These are phyloP conservation scores for Inga oerstediana DNA, from an alignment of 306 rosid genomes.

Conservation along the genomic window DNA sequence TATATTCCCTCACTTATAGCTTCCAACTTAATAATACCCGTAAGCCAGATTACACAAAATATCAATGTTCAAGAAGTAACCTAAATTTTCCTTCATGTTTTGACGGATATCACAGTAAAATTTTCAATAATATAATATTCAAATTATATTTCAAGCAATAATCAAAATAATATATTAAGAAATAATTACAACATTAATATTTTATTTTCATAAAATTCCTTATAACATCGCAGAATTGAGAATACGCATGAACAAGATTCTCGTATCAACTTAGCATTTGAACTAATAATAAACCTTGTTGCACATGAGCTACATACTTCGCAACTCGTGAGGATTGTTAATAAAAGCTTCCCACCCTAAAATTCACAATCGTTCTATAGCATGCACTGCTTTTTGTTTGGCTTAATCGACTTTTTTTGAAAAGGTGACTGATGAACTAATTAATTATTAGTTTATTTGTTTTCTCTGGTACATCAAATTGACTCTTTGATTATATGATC, in stretches of 20 bases:
- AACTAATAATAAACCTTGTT: neutral
- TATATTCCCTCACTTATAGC: no score
- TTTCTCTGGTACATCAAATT: neutral
- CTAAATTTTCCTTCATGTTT: no score
- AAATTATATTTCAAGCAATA: no score
- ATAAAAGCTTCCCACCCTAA: neutral
- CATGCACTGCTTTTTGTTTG: neutral
- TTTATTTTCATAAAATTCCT: neutral
- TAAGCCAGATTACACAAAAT: no score
- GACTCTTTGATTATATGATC: neutral
- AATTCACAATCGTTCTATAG: neutral
- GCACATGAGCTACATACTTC: neutral
- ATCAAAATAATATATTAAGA: no score
- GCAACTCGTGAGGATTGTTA: no score
- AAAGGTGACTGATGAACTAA: neutral
- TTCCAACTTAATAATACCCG: no score
- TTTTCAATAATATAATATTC: no score
- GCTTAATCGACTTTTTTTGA: neutral
- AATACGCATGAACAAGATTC: neutral
- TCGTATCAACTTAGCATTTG: neutral
- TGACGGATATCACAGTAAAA: no score
- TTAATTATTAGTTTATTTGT: no score
- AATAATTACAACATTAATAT: neutral
- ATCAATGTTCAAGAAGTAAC: no score
- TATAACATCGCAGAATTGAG: neutral